phyloP scores from a whole-genome alignment of 805 yeast species.

The Myxozyma vanderwaltii region DNA sequence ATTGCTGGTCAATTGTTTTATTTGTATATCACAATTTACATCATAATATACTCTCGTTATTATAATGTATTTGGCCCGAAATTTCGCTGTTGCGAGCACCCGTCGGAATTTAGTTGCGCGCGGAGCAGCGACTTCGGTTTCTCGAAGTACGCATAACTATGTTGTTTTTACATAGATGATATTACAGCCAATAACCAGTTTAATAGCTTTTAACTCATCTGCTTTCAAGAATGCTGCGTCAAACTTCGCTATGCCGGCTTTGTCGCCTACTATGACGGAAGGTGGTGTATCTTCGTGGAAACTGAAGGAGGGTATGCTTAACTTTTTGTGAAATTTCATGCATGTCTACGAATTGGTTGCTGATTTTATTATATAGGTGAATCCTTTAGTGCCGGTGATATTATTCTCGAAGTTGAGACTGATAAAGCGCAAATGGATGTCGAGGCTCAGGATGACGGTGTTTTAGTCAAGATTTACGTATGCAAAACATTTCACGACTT shows the following conservation, averaged over 20 bases:
- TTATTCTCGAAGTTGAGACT: conserved; percentile 94
- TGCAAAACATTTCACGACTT: conserved; percentile 40
- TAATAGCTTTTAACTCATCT: conserved; percentile 2
- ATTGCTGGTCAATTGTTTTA: conserved; percentile 20
- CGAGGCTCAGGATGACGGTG: conserved; percentile 93
- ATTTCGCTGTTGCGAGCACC: not conserved
- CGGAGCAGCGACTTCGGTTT: not conserved
- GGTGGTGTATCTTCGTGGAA: conserved; percentile 95
- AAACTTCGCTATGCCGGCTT: conserved; percentile 88
- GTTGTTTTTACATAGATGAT: not conserved
- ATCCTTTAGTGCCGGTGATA: conserved; percentile 80
- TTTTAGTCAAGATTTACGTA: conserved; percentile 69
- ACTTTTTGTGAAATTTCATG: not conserved
- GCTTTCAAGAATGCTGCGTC: conserved; percentile 34
- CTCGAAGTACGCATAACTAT: not conserved
- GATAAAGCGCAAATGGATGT: conserved; percentile 98
- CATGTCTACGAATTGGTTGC: not conserved
- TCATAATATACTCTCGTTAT: no score
- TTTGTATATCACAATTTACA: not conserved
- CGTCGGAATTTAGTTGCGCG: conserved; percentile 10
- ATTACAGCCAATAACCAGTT: not conserved
- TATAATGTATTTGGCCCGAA: conserved; percentile 13
- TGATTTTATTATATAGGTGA: conserved; percentile 50
- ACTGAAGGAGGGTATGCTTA: conserved; percentile 64
- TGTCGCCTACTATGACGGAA: conserved; percentile 98